Base-by-base conservation (phyloP, 257 asterid species). In the Scutellaria barbata region DNA sequence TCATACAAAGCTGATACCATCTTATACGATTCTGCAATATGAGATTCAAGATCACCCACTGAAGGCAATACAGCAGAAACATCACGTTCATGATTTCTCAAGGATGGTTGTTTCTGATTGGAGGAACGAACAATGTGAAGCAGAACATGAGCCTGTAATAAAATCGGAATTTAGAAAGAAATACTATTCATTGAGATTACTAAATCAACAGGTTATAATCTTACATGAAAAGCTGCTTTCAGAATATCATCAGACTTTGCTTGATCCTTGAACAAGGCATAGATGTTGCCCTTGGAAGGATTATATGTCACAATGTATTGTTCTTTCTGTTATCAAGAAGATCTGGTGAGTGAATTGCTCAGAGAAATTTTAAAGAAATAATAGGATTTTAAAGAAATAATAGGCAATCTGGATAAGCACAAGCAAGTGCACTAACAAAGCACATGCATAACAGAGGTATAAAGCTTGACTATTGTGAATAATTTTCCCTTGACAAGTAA, bases 141-240 rank as follows among this genome's bases (percentile, higher is more conserved):
- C 76, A 95, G 96, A 80, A 92, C 95, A 69, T 90, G 98, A 61
- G 98, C 98, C 99, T 95, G 90, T 30, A 74, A 81, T 68, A 50
- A 39, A 71, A 74, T 60, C 75, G 39, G 16, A 63, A 75, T 35
- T 84, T 75, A 78, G 86, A 60, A 74, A 54, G 60, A 63, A 47
- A 69, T 7, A 43, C 63, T 8, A 62, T 20, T 9, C 25, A 48
- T 45, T 41, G 53, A 16, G 62, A 56, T 40, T 30, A 68, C 30
- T 73, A 77, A 46, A 71, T 68, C 63, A 73, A 56, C 20, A 58
- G 9, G 74, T 71, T 13, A 58, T 69, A 66, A 72, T 33, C 96
- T 90, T 76, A 94, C 98, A 78, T 94, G 98, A 81, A 94, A 94
- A 69, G 96, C 90, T 64, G 99, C 97, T 84, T 95, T 95, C 88